These are phyloP conservation scores for Xylariaceae sp. DNA, from an alignment of 2,329 filamentous ascomycete species.

Conservation along the genomic window DNA sequence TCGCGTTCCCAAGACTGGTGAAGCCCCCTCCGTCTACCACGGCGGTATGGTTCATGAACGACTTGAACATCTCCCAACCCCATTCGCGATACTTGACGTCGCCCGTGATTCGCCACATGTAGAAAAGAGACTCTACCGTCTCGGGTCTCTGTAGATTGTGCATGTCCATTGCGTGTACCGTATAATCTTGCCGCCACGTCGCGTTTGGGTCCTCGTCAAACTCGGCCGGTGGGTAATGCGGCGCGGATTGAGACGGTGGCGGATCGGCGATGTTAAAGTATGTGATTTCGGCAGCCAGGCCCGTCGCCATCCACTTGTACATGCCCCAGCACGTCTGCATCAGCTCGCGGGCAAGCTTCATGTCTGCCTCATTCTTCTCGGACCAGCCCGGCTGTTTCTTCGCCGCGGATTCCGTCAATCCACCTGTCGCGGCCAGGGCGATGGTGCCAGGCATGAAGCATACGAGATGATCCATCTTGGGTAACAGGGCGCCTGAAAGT, in stretches of 20 bases:
- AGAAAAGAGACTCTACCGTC: slow-evolving; percentile 93
- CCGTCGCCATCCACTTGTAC: slow-evolving; percentile 86
- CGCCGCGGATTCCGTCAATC: slow-evolving; percentile 70
- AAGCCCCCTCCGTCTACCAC: slow-evolving; percentile 77
- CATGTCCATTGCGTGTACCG: slow-evolving; percentile 73
- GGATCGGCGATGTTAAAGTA: slow-evolving; percentile 77
- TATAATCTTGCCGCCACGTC: slow-evolving; percentile 72
- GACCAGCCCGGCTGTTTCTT: slow-evolving; percentile 70
- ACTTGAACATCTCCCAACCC: slow-evolving; percentile 98
- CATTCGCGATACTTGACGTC: slow-evolving; percentile 86
- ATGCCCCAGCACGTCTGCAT: slow-evolving; percentile 98
- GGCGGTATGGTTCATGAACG: slow-evolving; percentile 80
- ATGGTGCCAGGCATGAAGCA: slow-evolving; percentile 98
- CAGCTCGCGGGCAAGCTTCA: slow-evolving; percentile 80
- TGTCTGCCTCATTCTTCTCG: slow-evolving; percentile 77
- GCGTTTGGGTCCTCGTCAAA: slow-evolving; percentile 53
- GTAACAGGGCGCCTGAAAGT: slow-evolving; percentile 59
- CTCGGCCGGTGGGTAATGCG: slow-evolving; percentile 46
- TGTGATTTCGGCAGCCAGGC: slow-evolving; percentile 90
- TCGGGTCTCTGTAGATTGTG: slow-evolving; percentile 96
- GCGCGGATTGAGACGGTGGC: slow-evolving; percentile 57
- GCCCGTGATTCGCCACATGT: slow-evolving; percentile 98
- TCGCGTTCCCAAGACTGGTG: slow-evolving; percentile 74
- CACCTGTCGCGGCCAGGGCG: slow-evolving; percentile 79
- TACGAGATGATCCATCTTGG: slow-evolving; percentile 97